Evolutionary conservation across 352 stramenopile genomes (phyloP), one percentile per base, ranked within the genome.

Genomic region (Ophiocytium majus): DNA sequence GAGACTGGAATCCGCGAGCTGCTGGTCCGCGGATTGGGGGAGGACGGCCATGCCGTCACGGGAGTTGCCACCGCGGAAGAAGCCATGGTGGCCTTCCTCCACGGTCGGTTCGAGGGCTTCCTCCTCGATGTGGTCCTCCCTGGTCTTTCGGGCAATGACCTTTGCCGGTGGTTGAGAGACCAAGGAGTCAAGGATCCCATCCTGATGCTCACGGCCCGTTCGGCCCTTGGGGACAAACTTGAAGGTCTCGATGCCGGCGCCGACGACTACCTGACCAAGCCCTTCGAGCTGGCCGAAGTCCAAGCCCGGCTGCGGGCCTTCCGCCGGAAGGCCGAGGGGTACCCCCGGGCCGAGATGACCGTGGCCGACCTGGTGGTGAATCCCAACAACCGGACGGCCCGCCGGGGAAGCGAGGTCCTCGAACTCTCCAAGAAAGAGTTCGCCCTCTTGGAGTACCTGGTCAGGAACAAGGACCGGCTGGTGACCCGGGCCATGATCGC

Each of bases 401-500:
- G 57, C 57, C 57, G 57, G 19, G 57, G 28, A 28, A 28, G 57
- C 57, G 28, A 23, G 19, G 19, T 23, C 28, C 19, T 71, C 19
- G 57, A 71, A 71, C 57, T 71, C 23, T 23, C 57, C 23, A 71
- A 23, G 28, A 71, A 71, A 71, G 57, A 71, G 28, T 71, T 71
- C 28, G 23, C 57, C 28, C 57, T 71, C 57, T 28, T 71, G 19
- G 57, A 71, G 57, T 71, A 23, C 28, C 28, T 71, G 19, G 28
- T 71, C 19, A 23, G 57, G 19, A 23, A 71, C 28, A 23, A 23
- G 57, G 57, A 71, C 28, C 23, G 28, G 28, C 19, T 71, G 57
- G 57, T 71, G 19, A 28, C 23, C 57, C 23, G 57, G 57, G 28
- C 23, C 28, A 28, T 28, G 19, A 71, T 71, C 57, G 57, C 57